Evolutionary conservation across 305 asterid genomes (phyloP), one percentile per base, ranked within the genome.

Genomic region (Solanum hybrid): DNA sequence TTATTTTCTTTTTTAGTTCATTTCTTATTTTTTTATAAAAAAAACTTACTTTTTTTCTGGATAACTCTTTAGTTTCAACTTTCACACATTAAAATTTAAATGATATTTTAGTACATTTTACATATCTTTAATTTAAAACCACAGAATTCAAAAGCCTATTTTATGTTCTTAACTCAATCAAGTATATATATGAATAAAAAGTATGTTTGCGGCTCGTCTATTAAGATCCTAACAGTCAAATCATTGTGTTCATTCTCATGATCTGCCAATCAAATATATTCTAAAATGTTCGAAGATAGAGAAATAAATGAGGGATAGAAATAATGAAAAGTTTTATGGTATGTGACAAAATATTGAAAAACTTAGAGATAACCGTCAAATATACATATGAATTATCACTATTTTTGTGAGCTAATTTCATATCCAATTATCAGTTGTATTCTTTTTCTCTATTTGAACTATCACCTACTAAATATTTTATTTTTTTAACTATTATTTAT

Each of bases 41-140:
- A 40, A 40, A 10, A 4, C 5, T 40, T 40, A 11, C 14, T 12
- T 6, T 14, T 2, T 51, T 51, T 15, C 2, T 1, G 0, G 0
- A 1, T 5, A 51, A 51, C 3, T 51, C 2, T 17, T 56, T 56
- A 56, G 2, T 17, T 56, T 17, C 10, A 56, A 6, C 7, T 56
- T 56, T 6, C 2, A 51, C 10, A 56, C 10, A 7, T 56, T 6
- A 56, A 56, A 56, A 56, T n/a, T 17, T 17, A 56, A 56, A 56
- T 6, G 0, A 17, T 17, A 56, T 17, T 17, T 15, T 56, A 2
- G 1, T 17, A 51, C 1, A 42, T 15, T 51, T 51, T 56, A 56
- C 2, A 56, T 56, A 6, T 17, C 0, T 15, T 51, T 51, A 15
- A 17, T 51, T 51, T 51, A 51, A 51, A 17, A 15, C 0, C n/a